Percentiles rank a stretch among this genome's conserved stretches.
phyloP scores from a whole-genome alignment of 495 filamentous ascomycete genomes.

The Trichodelitschia bisporula region DNA sequence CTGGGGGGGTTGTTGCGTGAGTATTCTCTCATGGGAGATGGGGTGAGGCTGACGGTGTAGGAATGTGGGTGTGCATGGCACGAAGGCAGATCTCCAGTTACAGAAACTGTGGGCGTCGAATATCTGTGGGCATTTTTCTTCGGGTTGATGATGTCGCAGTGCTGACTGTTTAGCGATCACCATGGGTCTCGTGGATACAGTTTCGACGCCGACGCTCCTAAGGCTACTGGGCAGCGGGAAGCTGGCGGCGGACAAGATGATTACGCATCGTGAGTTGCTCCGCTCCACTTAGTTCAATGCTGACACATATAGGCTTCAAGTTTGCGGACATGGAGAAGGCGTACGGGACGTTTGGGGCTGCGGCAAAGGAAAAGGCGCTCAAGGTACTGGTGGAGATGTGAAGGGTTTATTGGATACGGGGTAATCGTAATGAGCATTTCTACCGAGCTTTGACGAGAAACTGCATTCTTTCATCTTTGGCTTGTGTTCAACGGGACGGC shows the following conservation, averaged over 20 bases:
- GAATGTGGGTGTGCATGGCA: slow-evolving; percentile 27
- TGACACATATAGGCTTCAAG: background rate
- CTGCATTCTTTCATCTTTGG: too few species aligned
- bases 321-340: background rate
- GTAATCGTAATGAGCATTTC: too few species aligned
- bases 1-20: slow-evolving; percentile 25
- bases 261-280: slow-evolving; percentile 15
- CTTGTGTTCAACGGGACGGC: too few species aligned
- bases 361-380: background rate
- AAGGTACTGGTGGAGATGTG: background rate
- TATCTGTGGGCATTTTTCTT: slow-evolving; percentile 9
- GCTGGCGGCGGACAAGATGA: slow-evolving; percentile 16
- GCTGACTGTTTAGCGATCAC: slow-evolving; percentile 16
- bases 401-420: too few species aligned
- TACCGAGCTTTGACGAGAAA: too few species aligned
- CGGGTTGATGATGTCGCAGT: slow-evolving; percentile 8
- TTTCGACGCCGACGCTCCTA: slow-evolving; percentile 20
- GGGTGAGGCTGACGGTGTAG: too few species aligned
- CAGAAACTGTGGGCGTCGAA: slow-evolving; percentile 12
- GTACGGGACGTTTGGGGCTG: background rate
- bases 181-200: slow-evolving; percentile 20
- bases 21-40: too few species aligned
- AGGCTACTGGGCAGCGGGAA: slow-evolving; percentile 17
- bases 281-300: background rate
- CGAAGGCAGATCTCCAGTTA: slow-evolving; percentile 18